These are phyloP conservation scores for Lagenidium sp. DNA, from an alignment of 352 stramenopile species.

Conservation along the genomic window DNA sequence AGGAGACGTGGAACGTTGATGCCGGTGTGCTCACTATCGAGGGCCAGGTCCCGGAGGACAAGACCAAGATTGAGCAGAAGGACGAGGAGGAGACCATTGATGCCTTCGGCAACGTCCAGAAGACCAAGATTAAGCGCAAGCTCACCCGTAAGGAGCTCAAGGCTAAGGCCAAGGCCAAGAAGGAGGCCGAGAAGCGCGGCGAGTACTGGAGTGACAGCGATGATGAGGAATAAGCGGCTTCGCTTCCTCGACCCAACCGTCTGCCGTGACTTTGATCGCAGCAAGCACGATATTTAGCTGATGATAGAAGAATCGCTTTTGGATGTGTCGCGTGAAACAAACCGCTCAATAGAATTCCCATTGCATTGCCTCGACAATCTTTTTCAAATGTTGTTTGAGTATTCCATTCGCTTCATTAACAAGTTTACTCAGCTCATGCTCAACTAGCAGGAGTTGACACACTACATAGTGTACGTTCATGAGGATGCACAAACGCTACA, in stretches of 20 bases:
- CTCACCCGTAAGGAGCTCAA: slow-evolving; percentile 86
- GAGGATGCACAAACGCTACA: too few species aligned
- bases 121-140: slow-evolving; percentile 88
- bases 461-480: too few species aligned
- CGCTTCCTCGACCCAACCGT: too few species aligned
- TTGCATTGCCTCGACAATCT: too few species aligned
- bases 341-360: too few species aligned
- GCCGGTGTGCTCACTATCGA: slow-evolving; percentile 80
- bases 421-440: too few species aligned
- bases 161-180: slow-evolving; percentile 82
- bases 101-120: slow-evolving; percentile 78
- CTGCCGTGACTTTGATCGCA: too few species aligned
- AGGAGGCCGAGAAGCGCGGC: slow-evolving; percentile 77
- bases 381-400: too few species aligned
- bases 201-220: slow-evolving; percentile 82
- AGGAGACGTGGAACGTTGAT: slow-evolving; percentile 94
- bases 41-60: slow-evolving; percentile 78
- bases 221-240: slow-evolving; percentile 36
- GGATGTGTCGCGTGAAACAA: not conserved
- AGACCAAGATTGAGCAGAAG: slow-evolving; percentile 90
- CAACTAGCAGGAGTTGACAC: too few species aligned
- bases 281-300: not conserved
- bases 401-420: too few species aligned
- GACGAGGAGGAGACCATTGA: slow-evolving; percentile 74
- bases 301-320: not conserved